Evolutionary conservation across 768 basidiomycete genomes (phyloP), one percentile per base, ranked within the genome.

Genomic region (Suillus fuscotomentosus): DNA sequence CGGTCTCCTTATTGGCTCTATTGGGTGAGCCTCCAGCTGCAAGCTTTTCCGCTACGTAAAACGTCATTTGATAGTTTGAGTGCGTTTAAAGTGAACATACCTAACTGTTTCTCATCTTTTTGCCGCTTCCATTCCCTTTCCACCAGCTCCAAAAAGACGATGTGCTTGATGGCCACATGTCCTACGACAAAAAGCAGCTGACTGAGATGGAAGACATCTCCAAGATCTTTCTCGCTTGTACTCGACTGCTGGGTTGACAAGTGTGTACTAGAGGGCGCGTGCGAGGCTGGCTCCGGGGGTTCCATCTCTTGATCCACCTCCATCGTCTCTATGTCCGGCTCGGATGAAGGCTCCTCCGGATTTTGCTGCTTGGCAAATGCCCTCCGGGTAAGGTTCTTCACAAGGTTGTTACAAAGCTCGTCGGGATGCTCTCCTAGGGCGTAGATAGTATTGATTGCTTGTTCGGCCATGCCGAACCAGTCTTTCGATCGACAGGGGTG

Each of bases 401-500:
- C 89, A 60, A 99, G 81, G 2, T 82, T 83, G 62, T 88, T 84
- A 75, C 94, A 96, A 41, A 98, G 80, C 2, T 83, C 73, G 72
- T 97, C 97, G 0, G 97, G 97, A 66, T 95, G 94, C 70, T 98
- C 94, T 22, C 93, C 96, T 2, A 99, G 85, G 0, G 91, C 88
- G 70, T 99, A 99, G 60, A 97, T 90, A 1, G 97, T 95, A 74
- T 99, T 98, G 77, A 99, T 89, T 10, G 89, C 93, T 75, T 99
- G 97, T 74, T 99, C 97, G 0, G 97, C 94, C 78, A 99, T 87
- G 11, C 90, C 90, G 69, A 99, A 99, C 97, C 97, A 99, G 64
- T 98, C 95, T 69, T 89, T 92, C 22, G 90, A 90, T 53, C 88
- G 84, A 63, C 88, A 92, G 0, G 94, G 90, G 61, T 87, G 82